phyloP scores from a whole-genome alignment of 164 flowering plant species.

The Annona cherimola region DNA sequence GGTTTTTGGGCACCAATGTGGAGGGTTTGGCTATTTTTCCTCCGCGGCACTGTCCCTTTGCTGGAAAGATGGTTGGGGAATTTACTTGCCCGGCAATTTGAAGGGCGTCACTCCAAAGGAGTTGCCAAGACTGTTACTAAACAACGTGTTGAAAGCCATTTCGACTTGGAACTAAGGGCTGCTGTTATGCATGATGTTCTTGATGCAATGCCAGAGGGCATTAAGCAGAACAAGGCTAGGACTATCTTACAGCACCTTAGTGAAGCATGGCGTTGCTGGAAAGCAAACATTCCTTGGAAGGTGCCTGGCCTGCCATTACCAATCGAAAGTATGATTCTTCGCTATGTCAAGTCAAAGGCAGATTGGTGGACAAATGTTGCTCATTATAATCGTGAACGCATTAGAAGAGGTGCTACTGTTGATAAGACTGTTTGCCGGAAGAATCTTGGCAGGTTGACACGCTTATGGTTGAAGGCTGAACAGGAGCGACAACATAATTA shows the following conservation, averaged over 20 bases:
- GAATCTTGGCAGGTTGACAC: constrained; percentile 93
- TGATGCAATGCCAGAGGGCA: constrained; percentile 99
- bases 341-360: constrained; percentile 97
- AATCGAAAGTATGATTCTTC: constrained; percentile 98
- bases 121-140: constrained; percentile 98
- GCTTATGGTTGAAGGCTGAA: constrained; percentile 98
- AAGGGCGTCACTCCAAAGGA: constrained; percentile 98
- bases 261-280: constrained; percentile 99
- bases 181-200: constrained; percentile 99
- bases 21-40: constrained; percentile 99
- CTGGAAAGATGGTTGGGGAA: constrained; percentile 97
- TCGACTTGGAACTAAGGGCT: constrained; percentile 98
- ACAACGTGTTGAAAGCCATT: constrained; percentile 98
- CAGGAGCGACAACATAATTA: constrained; percentile 99
- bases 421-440: constrained; percentile 98
- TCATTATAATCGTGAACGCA: constrained; percentile 98
- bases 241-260: constrained; percentile 97
- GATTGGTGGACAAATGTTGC: constrained; percentile 99
- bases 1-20: constrained; percentile 99
- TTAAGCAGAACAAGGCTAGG: constrained; percentile 95
- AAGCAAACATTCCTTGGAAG: constrained; percentile 99
- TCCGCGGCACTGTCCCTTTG: constrained; percentile 95
- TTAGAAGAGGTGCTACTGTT: constrained; percentile 98
- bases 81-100: constrained; percentile 94
- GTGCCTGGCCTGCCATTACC: constrained; percentile 99